Evolutionary conservation across 148 eudicot genomes (phyloP).

Genomic region (Oxyria digyna): DNA sequence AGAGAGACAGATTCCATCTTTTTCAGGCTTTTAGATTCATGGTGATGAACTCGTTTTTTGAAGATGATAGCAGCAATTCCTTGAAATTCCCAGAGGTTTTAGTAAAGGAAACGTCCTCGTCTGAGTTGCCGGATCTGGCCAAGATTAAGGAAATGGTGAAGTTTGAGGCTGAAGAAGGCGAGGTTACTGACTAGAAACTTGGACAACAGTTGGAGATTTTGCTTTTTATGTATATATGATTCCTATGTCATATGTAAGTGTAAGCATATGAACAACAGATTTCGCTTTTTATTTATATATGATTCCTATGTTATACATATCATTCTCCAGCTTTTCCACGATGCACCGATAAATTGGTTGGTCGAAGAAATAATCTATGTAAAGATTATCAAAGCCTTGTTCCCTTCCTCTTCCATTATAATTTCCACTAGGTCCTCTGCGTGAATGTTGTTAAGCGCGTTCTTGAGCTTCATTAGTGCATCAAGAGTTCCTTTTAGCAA

Average conservation of each 20-base stretch:
- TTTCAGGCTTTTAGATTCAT: constrained; percentile 81
- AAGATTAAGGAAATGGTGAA: constrained; percentile 11
- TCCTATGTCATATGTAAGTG: background rate
- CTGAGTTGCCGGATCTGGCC: constrained; percentile 9
- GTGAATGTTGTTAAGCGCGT: too few species aligned
- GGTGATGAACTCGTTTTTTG: constrained; percentile 70
- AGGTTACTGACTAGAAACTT: constrained; percentile 34
- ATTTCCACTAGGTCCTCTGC: too few species aligned
- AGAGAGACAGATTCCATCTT: constrained; percentile 43
- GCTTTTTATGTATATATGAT: background rate
- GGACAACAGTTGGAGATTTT: background rate
- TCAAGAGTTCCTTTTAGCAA: too few species aligned
- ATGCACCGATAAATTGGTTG: too few species aligned
- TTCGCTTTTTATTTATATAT: too few species aligned
- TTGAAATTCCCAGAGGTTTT: constrained; percentile 51
- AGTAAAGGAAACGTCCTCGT: constrained; percentile 30
- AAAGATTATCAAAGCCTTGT: too few species aligned
- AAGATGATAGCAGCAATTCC: constrained; percentile 46
- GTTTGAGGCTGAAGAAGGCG: constrained; percentile 45
- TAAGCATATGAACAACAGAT: too few species aligned
- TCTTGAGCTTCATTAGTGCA: too few species aligned
- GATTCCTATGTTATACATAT: too few species aligned
- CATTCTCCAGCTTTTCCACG: too few species aligned
- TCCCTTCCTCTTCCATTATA: too few species aligned
- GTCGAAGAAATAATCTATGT: too few species aligned